phyloP scores from a whole-genome alignment of 1,284 basidiomycete species.

The Puccinia polysora region DNA sequence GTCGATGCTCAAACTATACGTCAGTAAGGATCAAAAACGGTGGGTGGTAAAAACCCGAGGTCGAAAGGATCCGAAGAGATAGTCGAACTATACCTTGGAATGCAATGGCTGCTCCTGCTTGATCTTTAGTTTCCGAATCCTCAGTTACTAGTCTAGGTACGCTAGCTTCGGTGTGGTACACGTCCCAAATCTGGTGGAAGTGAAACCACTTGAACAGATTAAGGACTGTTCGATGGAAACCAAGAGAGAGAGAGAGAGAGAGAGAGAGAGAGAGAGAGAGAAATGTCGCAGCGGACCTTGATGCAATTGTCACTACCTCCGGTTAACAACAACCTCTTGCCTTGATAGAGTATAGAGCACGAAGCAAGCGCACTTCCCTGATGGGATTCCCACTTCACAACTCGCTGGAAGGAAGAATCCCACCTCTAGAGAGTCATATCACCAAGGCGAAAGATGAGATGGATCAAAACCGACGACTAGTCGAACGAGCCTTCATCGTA shows the following conservation, averaged over 20 bases:
- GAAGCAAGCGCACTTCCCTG: constrained; percentile 42
- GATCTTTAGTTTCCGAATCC: constrained; percentile 72
- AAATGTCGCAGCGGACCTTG: constrained; percentile 48
- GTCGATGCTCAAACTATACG: constrained; percentile 50
- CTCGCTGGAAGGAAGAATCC: constrained; percentile 37
- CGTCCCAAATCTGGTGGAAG: constrained; percentile 42
- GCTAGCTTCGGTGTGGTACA: constrained; percentile 57
- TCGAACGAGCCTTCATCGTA: no score
- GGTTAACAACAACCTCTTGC: constrained; percentile 32
- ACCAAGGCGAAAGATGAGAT: neutral
- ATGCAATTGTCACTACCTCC: constrained; percentile 53
- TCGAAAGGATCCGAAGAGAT: constrained; percentile 47
- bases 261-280: constrained; percentile 58
- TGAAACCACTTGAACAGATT: constrained; percentile 51
- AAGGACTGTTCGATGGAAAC: constrained; percentile 80
- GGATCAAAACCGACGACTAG: neutral
- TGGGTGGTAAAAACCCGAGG: constrained; percentile 46
- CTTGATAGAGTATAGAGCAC: constrained; percentile 23
- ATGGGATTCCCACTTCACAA: constrained; percentile 35
- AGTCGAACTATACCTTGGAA: constrained; percentile 28
- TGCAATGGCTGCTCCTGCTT: constrained; percentile 58
- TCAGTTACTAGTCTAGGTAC: constrained; percentile 72
- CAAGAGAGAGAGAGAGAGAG: constrained; percentile 73
- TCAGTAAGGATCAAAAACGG: constrained; percentile 43
- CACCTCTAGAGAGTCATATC: constrained; percentile 23